Evolutionary conservation across 495 filamentous ascomycete species (phyloP), one percentile per base, ranked within the genome.

Genomic region (Podospora appendiculata): DNA sequence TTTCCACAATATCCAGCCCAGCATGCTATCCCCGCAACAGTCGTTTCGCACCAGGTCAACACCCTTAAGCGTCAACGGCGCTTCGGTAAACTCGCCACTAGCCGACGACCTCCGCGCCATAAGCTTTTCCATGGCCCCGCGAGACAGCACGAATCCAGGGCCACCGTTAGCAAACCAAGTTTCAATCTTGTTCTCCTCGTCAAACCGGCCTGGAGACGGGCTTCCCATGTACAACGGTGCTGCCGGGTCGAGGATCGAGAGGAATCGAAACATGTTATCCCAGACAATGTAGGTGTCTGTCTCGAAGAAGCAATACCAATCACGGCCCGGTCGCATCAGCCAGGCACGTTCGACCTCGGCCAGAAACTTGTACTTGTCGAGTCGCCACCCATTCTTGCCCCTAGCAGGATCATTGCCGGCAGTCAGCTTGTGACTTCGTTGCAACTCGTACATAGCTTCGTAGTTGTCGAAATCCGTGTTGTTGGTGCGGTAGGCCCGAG

Each of bases 291-390:
- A 87, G 1, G 83, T 84, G 61, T 88, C 84, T 0, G 79, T 79
- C 54, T 87, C 84, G 59, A 84, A 76, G 62, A 87, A 86, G 42
- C 87, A 74, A 57, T 80, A 88, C 82, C 82, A 88, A 38, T 79
- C 73, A 13, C 69, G 72, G 10, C 74, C 61, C n/a, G 76, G 75
- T 11, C 68, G 64, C 62, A 71, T 65, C 32, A 62, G 58, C 59
- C 76, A 77, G 16, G 81, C 77, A 32, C 78, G 68, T 41, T 79
- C 72, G 54, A 86, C 73, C 72, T 83, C 82, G 4, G 82, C 80
- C 6, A 88, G 67, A 59, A 86, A 86, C 64, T 87, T 88, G 74
- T 80, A 87, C 60, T 84, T 85, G 64, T 88, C 84, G 12, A 85
- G 68, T 48, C 72, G 74, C 83, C 84, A 88, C 17, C 61, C 61